A percentile compares a stretch with the other conserved stretches of the same genome.
These are phyloP conservation scores for Lyophyllum semitale DNA, from an alignment of 768 basidiomycete genomes.

Conservation along the genomic window DNA sequence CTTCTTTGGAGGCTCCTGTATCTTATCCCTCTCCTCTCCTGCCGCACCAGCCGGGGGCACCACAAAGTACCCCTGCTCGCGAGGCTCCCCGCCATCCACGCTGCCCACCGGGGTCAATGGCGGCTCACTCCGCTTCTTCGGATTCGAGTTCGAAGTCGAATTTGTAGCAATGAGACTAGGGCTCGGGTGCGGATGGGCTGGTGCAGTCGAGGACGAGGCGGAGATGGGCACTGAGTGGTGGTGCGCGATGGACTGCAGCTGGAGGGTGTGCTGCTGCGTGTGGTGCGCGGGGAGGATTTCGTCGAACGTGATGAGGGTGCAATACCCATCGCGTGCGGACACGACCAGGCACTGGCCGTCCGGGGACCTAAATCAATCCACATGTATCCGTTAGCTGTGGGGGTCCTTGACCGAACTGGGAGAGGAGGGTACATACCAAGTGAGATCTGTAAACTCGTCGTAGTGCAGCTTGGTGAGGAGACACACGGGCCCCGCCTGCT, in stretches of 20 bases:
- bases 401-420: background rate
- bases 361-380: constrained; percentile 69
- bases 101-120: constrained; percentile 52
- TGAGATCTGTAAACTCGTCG: constrained; percentile 95
- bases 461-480: constrained; percentile 94
- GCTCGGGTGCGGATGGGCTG: constrained; percentile 30
- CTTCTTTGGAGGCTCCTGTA: constrained; percentile 75
- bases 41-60: constrained; percentile 9
- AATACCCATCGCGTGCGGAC: constrained; percentile 94
- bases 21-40: constrained; percentile 23
- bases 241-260: constrained; percentile 89
- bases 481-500: constrained; percentile 90
- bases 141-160: constrained; percentile 20
- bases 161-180: constrained; percentile 22
- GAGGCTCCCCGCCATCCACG: constrained; percentile 45
- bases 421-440: constrained; percentile 64
- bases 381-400: constrained; percentile 4
- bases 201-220: constrained; percentile 32
- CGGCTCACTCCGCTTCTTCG: constrained; percentile 44
- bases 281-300: constrained; percentile 88
- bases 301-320: constrained; percentile 93
- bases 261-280: constrained; percentile 88
- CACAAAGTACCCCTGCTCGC: constrained; percentile 23
- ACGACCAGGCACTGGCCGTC: constrained; percentile 93
- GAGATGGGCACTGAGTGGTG: constrained; percentile 73